Base-by-base conservation (phyloP, 805 yeast genomes). In the Saturnispora mendoncae region DNA sequence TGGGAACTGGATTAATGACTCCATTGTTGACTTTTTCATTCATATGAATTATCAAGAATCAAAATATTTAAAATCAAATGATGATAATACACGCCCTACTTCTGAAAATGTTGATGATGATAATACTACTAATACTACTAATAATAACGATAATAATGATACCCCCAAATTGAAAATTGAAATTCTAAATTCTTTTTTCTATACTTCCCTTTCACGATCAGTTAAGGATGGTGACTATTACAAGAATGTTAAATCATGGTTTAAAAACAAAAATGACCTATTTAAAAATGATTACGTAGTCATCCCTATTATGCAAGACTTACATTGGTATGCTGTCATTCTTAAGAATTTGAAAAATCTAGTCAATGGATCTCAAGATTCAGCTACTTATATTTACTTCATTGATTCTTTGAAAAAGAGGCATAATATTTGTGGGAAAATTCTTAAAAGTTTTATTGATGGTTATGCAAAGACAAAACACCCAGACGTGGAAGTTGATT, bases 311-410 rank as follows among this genome's bases (percentile, higher is more conserved):
- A 84, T 85, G 58, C 84, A 80, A 47, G 71, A 71, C 31, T 66
- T 74, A 30, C 98, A 92, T 62, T 92, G 98, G 98, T 84, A 78
- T 55, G 78, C 88, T 35, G 79, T 84, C 21, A 72, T 90, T 4
- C 72, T 90, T 4, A 67, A 76, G 44, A 71, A 80, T 46, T 63
- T 75, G 52, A 65, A 74, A 38, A 49, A 35, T 28, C 34, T 60
- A 20, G 51, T 50, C 28, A 43, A 27, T 10, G 27, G 36, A 10
- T 4, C n/a, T 8, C 4, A 15, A 8, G 10, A 13, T 4, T n/a
- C 33, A 15, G 33, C 33, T 54, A 61, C 68, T 20, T 65, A 71
- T 51, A 66, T 80, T 36, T 69, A 69, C 46, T 71, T 85, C 3
- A 70, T 88, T 49, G 97, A 90, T 57, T 90, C 97, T 0, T 63